Conservation (phyloP, 129 eudicot species). For the Kitagawia praeruptora region DNA sequence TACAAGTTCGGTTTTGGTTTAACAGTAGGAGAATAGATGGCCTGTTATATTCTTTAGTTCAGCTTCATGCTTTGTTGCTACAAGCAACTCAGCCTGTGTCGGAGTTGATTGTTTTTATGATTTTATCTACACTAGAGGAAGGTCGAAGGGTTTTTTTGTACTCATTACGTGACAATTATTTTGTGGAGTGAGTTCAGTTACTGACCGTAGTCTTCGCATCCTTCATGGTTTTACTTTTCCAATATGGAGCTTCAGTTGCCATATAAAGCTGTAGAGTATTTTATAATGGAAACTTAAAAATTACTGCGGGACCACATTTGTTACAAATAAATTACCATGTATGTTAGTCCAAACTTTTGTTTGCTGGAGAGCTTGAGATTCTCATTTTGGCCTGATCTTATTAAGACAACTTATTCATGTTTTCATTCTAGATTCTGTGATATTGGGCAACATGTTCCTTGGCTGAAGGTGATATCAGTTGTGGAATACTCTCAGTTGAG, state of each 20-base stretch:
- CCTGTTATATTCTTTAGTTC: conserved; percentile 9
- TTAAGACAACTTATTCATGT: background rate
- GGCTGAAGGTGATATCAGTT: background rate
- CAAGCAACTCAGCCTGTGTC: conserved; percentile 19
- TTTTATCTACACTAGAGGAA: conserved; percentile 15
- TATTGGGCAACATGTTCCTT: background rate
- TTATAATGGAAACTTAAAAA: background rate
- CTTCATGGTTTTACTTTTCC: background rate
- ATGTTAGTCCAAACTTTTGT: background rate
- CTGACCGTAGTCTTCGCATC: conserved; percentile 20
- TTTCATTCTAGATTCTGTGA: background rate
- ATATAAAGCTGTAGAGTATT: conserved; percentile 3
- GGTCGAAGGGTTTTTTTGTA: conserved; percentile 37
- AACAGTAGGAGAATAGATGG: conserved; percentile 62
- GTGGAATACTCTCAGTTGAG: background rate
- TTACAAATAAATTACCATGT: background rate
- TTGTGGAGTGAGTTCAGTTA: conserved; percentile 32
- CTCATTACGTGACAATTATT: conserved; percentile 25
- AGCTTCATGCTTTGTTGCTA: conserved; percentile 17
- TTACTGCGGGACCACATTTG: background rate
- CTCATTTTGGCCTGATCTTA: background rate
- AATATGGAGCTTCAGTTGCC: background rate
- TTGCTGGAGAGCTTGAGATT: background rate
- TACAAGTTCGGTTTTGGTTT: conserved; percentile 88
- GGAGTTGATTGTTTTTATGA: conserved; percentile 23